Percentiles rank a stretch among this genome's conserved stretches.
phyloP scores from a whole-genome alignment of 345 rosid genomes.

The Bruguiera gymnorhiza region DNA sequence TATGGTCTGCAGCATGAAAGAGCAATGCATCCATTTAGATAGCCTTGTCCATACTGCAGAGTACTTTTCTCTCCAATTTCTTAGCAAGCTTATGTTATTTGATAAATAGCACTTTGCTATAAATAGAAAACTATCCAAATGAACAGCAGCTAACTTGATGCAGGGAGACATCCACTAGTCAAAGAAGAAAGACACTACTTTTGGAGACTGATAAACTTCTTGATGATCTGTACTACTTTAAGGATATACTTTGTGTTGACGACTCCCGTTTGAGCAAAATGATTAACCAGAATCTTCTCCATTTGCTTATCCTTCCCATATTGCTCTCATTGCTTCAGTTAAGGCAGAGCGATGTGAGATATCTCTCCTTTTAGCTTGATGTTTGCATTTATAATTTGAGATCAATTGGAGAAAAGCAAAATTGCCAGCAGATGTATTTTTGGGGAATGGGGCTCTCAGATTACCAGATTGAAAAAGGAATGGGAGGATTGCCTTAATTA shows the following conservation, averaged over 20 bases:
- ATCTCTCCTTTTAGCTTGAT: constrained; percentile 16
- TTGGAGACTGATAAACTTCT: constrained; percentile 49
- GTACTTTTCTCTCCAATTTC: constrained; percentile 32
- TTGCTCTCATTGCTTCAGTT: constrained; percentile 42
- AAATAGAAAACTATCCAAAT: constrained; percentile 3
- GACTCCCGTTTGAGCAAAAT: constrained; percentile 41
- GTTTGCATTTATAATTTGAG: constrained; percentile 9
- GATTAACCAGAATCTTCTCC: constrained; percentile 45
- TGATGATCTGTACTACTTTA: constrained; percentile 64
- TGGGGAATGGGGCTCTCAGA: not conserved
- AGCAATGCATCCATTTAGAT: constrained; percentile 49
- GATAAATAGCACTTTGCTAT: not conserved
- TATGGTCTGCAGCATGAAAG: constrained; percentile 46
- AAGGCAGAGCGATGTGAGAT: constrained; percentile 45
- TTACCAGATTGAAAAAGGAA: not conserved
- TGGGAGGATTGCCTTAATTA: not conserved
- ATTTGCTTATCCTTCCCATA: constrained; percentile 47
- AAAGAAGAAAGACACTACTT: constrained; percentile 34
- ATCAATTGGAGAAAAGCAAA: too few species aligned
- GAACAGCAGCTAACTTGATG: constrained; percentile 20
- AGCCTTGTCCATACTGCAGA: constrained; percentile 35
- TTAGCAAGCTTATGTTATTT: constrained; percentile 9
- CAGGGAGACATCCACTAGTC: constrained; percentile 36
- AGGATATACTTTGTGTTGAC: constrained; percentile 55
- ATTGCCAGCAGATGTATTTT: not conserved